Base-by-base conservation (phyloP, 768 basidiomycete genomes). In the Steccherinum ochraceum region DNA sequence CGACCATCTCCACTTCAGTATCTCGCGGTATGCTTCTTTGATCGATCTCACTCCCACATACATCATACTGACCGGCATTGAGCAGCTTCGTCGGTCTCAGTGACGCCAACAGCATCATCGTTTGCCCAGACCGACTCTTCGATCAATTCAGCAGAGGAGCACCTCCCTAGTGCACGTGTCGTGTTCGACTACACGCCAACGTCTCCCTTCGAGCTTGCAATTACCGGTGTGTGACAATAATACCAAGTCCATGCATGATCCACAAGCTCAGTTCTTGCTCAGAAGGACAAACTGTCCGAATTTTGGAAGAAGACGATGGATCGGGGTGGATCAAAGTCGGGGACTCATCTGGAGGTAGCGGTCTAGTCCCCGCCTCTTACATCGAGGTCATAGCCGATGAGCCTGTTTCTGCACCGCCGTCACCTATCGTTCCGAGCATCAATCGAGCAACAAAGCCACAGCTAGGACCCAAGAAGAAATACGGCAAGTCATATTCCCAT, bases 291-390 rank as follows among this genome's bases (percentile, higher is more conserved):
- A 64, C 62, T 3, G 83, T 94, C 13, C 73, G 74, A 51, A 72
- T 93, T 35, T 61, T 89, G 18, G 89, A 93, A 62, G 78, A 82
- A 53, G 89, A 93, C 53, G 90, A 91, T 58, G 89, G 88, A 11
- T 89, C 87, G 13, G 89, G 89, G 2, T 92, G 89, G 90, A 78
- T 86, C 11, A 92, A 92, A 63, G 86, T 91, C 7, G 64, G 67
- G 20, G 76, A 86, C 59, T 60, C 67, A 35, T 64, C 65, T n/a
- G 80, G 81, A 52, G 73, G 74, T 50, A 77, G 78, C 57, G 89
- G 89, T 7, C 78, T 92, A 39, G 82, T 91, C 11, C 90, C 90
- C n/a, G 86, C 86, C n/a, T 81, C 87, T 20, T 92, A 92, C 71
- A 64, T 90, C 47, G 74, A 78, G 56, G 54, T 68, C 20, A 64